Percentiles rank a stretch among this genome's conserved stretches.
Evolutionary conservation across 2,329 filamentous ascomycete genomes (phyloP).

Genomic region (Cladophialophora psammophila): DNA sequence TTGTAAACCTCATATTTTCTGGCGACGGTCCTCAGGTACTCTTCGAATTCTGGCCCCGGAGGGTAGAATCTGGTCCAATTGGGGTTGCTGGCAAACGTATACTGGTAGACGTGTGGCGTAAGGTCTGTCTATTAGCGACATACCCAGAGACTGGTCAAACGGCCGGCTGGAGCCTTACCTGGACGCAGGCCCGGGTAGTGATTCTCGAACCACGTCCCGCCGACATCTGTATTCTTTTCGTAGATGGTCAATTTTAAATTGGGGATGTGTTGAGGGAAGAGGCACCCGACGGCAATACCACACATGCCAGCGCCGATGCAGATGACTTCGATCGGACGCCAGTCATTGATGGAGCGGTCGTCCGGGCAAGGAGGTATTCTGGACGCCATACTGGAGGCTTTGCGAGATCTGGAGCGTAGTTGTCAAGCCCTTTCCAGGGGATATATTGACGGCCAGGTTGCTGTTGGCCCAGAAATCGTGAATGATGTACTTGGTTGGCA

Average conservation of each 20-base stretch:
- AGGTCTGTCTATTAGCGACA: too few species aligned
- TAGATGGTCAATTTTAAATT: constrained; percentile 11
- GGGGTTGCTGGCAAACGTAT: constrained; percentile 4
- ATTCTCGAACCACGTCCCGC: constrained; percentile 8
- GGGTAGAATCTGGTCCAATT: constrained; percentile 2
- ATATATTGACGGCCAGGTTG: too few species aligned
- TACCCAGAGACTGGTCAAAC: too few species aligned
- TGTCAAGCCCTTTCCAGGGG: too few species aligned
- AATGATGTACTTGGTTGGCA: too few species aligned
- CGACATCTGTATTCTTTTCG: constrained; percentile 6
- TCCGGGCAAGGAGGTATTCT: too few species aligned
- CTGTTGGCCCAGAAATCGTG: too few species aligned
- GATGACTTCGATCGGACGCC: not conserved
- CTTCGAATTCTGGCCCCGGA: constrained; percentile 27
- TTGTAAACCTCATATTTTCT: constrained; percentile 34
- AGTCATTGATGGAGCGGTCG: too few species aligned
- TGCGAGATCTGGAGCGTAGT: too few species aligned
- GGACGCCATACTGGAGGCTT: too few species aligned
- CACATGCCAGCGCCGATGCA: constrained; percentile 7
- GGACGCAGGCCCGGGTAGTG: not conserved
- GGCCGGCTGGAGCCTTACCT: too few species aligned
- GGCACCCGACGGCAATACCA: not conserved
- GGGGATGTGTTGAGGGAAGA: constrained; percentile 4
- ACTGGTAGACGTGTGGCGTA: not conserved
- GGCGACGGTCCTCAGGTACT: constrained; percentile 27